A percentile compares a stretch with the other conserved stretches of the same genome.
Conservation (phyloP, 768 basidiomycete species). For the Sarcodon sp. region DNA sequence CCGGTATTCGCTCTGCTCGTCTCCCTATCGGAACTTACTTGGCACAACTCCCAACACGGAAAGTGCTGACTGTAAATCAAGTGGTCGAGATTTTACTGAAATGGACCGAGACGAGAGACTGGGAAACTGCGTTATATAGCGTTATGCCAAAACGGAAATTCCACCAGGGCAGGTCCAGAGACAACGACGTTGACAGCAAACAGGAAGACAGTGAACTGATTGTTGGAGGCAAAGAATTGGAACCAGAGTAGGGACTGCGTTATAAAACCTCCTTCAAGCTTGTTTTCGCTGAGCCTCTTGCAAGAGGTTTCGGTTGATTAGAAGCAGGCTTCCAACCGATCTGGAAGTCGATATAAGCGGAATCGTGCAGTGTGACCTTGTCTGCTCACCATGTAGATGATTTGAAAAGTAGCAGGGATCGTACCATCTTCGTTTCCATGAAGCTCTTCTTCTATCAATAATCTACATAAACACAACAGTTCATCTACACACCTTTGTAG, state of each 20-base stretch:
- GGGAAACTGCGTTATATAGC: slow-evolving; percentile 78
- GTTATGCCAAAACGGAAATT: slow-evolving; percentile 93
- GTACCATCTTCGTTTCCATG: slow-evolving; percentile 77
- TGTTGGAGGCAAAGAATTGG: background rate
- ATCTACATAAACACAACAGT: background rate
- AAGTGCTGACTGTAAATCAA: slow-evolving; percentile 96
- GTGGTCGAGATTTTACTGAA: slow-evolving; percentile 82
- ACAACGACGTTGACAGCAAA: slow-evolving; percentile 9
- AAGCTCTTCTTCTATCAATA: slow-evolving; percentile 36
- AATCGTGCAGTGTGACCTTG: background rate
- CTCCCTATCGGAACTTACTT: slow-evolving; percentile 93
- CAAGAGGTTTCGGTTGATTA: slow-evolving; percentile 51
- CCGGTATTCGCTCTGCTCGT: slow-evolving; percentile 72
- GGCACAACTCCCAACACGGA: slow-evolving; percentile 73
- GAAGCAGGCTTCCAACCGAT: slow-evolving; percentile 78
- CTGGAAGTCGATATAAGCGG: slow-evolving; percentile 19
- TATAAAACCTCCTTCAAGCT: slow-evolving; percentile 50
- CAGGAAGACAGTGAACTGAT: slow-evolving; percentile 9
- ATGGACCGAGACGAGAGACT: slow-evolving; percentile 78
- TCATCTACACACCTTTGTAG: slow-evolving; percentile 56
- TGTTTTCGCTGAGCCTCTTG: slow-evolving; percentile 47
- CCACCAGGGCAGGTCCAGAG: slow-evolving; percentile 16
- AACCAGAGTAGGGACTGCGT: slow-evolving; percentile 7
- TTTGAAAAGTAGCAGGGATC: slow-evolving; percentile 90
- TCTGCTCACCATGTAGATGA: slow-evolving; percentile 73